A percentile compares a stretch with the other conserved stretches of the same genome.
These are phyloP conservation scores for Euphorbia celastroides DNA, from an alignment of 441 rosid genomes.

Conservation along the genomic window DNA sequence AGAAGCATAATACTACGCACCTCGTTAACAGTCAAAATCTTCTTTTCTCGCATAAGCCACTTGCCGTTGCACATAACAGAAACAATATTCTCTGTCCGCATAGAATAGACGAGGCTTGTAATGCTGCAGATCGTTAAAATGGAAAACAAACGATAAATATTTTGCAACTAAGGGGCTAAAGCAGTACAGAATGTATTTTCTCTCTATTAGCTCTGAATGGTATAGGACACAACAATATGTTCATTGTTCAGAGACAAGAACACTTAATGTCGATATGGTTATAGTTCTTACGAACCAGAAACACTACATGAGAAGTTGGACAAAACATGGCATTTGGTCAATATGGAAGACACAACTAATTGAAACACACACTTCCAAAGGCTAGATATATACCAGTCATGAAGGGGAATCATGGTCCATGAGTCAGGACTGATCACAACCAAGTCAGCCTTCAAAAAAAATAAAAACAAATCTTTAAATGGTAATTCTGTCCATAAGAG, in stretches of 20 bases:
- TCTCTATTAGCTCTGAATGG: neutral
- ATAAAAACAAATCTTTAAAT: conserved; percentile 16
- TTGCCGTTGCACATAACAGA: conserved; percentile 72
- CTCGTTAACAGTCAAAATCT: conserved; percentile 53
- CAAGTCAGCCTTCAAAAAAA: conserved; percentile 51
- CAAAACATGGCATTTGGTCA: neutral
- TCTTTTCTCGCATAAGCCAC: conserved; percentile 70
- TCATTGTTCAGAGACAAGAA: neutral
- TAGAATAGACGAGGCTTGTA: conserved; percentile 56
- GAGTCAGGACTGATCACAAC: conserved; percentile 47
- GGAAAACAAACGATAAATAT: neutral
- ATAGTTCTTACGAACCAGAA: conserved; percentile 3
- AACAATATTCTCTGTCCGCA: conserved; percentile 60
- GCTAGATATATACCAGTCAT: conserved; percentile 46
- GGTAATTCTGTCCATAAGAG: neutral
- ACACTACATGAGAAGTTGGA: neutral
- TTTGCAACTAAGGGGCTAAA: neutral
- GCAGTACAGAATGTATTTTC: neutral
- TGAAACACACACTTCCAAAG: neutral
- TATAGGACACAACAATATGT: neutral
- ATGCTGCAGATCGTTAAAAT: conserved; percentile 34
- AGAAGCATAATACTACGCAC: conserved; percentile 19
- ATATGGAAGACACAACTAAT: neutral
- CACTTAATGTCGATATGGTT: neutral
- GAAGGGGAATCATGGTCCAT: conserved; percentile 66